Conservation (phyloP, 495 filamentous ascomycete species). For the Hypoxylon crocopeplum region DNA sequence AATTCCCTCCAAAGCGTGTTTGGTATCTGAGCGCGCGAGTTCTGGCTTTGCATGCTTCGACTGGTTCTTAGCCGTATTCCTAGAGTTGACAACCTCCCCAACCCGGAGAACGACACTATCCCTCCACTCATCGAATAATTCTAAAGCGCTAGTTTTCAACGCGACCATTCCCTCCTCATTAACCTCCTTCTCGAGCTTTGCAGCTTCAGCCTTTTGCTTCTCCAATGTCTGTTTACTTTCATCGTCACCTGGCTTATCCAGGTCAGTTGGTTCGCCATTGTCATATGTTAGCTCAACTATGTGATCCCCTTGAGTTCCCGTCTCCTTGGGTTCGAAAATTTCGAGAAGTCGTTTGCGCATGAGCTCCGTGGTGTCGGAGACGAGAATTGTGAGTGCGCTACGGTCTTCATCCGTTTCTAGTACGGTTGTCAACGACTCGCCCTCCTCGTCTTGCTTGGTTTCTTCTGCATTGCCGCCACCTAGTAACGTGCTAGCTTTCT, state of each 20-base stretch:
- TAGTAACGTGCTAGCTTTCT: conserved; percentile 31
- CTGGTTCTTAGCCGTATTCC: conserved; percentile 46
- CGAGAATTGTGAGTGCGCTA: conserved; percentile 43
- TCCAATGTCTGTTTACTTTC: conserved; percentile 34
- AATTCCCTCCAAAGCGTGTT: conserved; percentile 21
- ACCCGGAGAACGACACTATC: conserved; percentile 66
- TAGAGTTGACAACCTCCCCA: conserved; percentile 69
- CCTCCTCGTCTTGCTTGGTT: conserved; percentile 29
- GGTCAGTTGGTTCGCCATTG: conserved; percentile 29
- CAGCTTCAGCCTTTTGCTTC: conserved; percentile 34
- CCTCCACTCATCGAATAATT: conserved; percentile 71
- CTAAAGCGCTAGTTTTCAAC: conserved; percentile 46
- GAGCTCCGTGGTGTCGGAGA: conserved; percentile 47
- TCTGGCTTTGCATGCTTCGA: conserved; percentile 29
- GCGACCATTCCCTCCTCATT: conserved; percentile 44
- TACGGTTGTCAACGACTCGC: conserved; percentile 34
- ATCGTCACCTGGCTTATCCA: conserved; percentile 9
- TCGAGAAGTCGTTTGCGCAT: conserved; percentile 49
- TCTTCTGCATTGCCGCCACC: conserved; percentile 13
- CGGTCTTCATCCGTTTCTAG: conserved; percentile 46
- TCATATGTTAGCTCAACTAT: conserved; percentile 16
- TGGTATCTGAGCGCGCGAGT: not conserved
- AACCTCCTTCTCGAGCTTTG: conserved; percentile 47
- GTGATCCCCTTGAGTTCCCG: conserved; percentile 21
- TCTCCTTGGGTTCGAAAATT: conserved; percentile 46